Evolutionary conservation across 2,329 filamentous ascomycete genomes (phyloP).

Genomic region (Colletotrichum siamense): DNA sequence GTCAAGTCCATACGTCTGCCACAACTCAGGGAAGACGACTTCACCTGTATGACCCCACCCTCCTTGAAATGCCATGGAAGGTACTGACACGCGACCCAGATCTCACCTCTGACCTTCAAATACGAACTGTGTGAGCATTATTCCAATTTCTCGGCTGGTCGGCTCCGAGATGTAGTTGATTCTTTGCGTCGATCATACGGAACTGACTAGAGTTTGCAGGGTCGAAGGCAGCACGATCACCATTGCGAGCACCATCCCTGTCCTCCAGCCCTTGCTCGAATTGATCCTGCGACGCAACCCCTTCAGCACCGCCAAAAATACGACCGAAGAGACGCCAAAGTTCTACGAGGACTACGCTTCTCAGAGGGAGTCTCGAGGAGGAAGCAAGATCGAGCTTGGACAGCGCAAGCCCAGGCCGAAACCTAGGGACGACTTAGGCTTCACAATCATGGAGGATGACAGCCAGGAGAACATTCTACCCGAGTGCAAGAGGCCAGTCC

Average conservation of each 20-base stretch:
- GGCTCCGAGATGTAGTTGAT: not conserved
- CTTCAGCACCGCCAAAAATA: not conserved
- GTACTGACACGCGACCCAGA: constrained; percentile 16
- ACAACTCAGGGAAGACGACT: constrained; percentile 27
- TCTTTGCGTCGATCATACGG: not conserved
- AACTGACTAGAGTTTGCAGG: constrained; percentile 19
- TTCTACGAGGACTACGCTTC: not conserved
- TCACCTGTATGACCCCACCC: constrained; percentile 24
- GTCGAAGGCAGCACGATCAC: constrained; percentile 38
- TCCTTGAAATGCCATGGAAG: too few relatives aligned
- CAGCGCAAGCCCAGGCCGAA: constrained; percentile 13
- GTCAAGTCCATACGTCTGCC: constrained; percentile 40
- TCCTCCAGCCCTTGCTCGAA: constrained; percentile 33
- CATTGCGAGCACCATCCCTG: constrained; percentile 38
- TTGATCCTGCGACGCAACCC: not conserved
- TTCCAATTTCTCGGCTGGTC: not conserved
- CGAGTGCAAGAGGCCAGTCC: not conserved
- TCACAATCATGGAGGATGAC: constrained; percentile 21
- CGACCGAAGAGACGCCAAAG: not conserved
- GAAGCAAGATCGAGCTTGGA: constrained; percentile 10
- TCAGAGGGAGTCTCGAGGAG: not conserved
- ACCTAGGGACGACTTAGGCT: constrained; percentile 10
- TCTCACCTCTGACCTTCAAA: constrained; percentile 44
- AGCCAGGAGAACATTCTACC: constrained; percentile 21
- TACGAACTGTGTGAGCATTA: constrained; percentile 46